A percentile compares a stretch with the other conserved stretches of the same genome.
These are phyloP conservation scores for Ajuga reptans DNA, from an alignment of 305 asterid species.

Conservation along the genomic window DNA sequence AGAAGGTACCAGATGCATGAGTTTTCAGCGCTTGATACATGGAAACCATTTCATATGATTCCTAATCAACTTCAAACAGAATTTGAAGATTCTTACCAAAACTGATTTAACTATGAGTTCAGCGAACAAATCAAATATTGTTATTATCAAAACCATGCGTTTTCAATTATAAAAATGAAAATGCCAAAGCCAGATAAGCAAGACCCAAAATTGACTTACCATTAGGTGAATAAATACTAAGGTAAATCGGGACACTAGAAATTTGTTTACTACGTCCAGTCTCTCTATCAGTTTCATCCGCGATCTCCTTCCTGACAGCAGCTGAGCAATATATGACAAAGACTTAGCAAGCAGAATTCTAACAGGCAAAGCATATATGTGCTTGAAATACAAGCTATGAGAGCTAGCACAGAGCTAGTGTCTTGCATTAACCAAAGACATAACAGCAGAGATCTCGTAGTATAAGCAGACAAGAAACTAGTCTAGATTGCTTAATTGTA, in stretches of 20 bases:
- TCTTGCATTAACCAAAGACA: neutral
- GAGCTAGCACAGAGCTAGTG: neutral
- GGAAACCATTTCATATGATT: neutral
- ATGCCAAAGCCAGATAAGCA: neutral
- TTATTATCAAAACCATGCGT: neutral
- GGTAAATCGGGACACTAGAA: constrained; percentile 60
- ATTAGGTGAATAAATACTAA: constrained; percentile 58
- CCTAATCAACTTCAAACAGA: neutral
- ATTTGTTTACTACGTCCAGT: constrained; percentile 61
- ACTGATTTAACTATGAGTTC: neutral
- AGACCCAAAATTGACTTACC: constrained; percentile 32
- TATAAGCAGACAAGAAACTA: neutral
- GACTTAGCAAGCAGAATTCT: neutral
- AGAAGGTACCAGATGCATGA: neutral
- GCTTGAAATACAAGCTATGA: neutral
- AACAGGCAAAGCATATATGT: neutral
- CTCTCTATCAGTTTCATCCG: constrained; percentile 72
- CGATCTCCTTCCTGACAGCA: constrained; percentile 60
- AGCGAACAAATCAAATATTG: neutral
- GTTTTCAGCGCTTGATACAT: neutral
- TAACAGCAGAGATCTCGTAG: neutral
- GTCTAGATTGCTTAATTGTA: neutral
- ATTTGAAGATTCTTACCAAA: neutral
- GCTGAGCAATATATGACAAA: constrained; percentile 32
- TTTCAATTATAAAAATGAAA: neutral